These are phyloP conservation scores for Candida berthetii DNA, from an alignment of 805 yeast species.

Conservation along the genomic window DNA sequence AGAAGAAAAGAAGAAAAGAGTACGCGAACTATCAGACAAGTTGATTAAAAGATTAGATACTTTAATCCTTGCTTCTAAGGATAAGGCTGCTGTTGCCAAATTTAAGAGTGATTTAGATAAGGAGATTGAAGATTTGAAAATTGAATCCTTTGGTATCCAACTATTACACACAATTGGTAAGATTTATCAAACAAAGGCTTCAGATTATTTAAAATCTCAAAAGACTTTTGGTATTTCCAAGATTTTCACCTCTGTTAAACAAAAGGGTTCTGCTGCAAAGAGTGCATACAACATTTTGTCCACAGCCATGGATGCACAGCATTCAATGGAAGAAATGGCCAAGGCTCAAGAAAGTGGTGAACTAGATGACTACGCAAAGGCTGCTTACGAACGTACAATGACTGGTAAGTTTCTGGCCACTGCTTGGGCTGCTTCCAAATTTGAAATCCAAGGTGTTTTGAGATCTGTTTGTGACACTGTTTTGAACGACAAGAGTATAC, in stretches of 20 bases:
- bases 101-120: conserved; percentile 45
- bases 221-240: conserved; percentile 86
- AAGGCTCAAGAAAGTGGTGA: conserved; percentile 58
- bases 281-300: conserved; percentile 79
- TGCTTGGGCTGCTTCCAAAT: conserved; percentile 91
- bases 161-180: conserved; percentile 78
- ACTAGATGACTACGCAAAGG: conserved; percentile 50
- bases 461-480: conserved; percentile 80
- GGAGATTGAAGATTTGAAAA: conserved; percentile 77
- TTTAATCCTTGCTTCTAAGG: conserved; percentile 37
- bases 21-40: conserved; percentile 42
- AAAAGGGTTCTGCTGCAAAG: conserved; percentile 77
- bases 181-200: conserved; percentile 70
- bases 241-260: conserved; percentile 72
- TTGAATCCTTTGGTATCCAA: conserved; percentile 94
- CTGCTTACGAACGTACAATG: conserved; percentile 73
- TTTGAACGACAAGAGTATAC: conserved; percentile 59
- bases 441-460: conserved; percentile 75
- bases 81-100: conserved; percentile 39
- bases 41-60: conserved; percentile 41
- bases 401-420: conserved; percentile 90
- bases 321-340: conserved; percentile 66
- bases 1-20: conserved; percentile 40
- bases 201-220: conserved; percentile 65
- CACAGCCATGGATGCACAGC: conserved; percentile 85